A percentile compares a stretch with the other conserved stretches of the same genome.
Evolutionary conservation across 169 alveolate species (phyloP).

Genomic region (Eimeria falciformis): DNA sequence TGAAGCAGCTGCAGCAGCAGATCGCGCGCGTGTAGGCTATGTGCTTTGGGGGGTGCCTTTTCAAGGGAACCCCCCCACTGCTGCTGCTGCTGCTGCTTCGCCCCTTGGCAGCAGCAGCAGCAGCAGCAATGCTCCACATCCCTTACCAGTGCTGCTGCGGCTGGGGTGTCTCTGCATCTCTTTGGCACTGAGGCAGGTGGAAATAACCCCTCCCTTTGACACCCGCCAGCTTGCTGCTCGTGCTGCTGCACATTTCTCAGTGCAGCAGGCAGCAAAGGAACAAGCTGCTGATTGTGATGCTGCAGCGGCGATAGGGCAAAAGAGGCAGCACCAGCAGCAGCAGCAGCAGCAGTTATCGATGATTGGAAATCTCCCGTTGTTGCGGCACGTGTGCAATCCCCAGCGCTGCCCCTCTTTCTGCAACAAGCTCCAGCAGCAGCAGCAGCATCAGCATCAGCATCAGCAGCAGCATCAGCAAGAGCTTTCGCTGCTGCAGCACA

Average conservation of each 20-base stretch:
- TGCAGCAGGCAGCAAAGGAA: not conserved
- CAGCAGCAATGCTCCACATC: slow-evolving; percentile 7
- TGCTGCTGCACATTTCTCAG: slow-evolving; percentile 17
- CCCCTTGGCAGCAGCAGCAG: not conserved
- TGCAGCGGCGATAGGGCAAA: slow-evolving; percentile 6
- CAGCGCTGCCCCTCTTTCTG: slow-evolving; percentile 4
- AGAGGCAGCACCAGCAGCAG: not conserved
- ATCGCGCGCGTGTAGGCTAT: slow-evolving; percentile 38
- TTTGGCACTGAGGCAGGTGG: slow-evolving; percentile 58
- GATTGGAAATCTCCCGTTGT: slow-evolving; percentile 1
- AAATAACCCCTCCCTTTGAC: slow-evolving; percentile 58
- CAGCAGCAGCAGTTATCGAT: not conserved
- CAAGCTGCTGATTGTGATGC: slow-evolving; percentile 21
- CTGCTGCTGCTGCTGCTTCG: not conserved
- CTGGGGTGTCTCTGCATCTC: slow-evolving; percentile 69
- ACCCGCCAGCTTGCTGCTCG: slow-evolving; percentile 26
- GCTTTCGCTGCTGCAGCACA: slow-evolving; percentile 20
- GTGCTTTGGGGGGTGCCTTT: slow-evolving; percentile 41
- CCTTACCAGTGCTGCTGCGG: slow-evolving; percentile 67
- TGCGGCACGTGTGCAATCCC: slow-evolving; percentile 7
- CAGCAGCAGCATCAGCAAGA: slow-evolving; percentile 22
- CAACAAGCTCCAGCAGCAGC: slow-evolving; percentile 1
- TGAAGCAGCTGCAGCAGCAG: slow-evolving; percentile 30
- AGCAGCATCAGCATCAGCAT: not conserved
- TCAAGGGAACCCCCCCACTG: not conserved